Conservation (phyloP, 192 early-diverging fungal genomes). For the Coemansia furcata region DNA sequence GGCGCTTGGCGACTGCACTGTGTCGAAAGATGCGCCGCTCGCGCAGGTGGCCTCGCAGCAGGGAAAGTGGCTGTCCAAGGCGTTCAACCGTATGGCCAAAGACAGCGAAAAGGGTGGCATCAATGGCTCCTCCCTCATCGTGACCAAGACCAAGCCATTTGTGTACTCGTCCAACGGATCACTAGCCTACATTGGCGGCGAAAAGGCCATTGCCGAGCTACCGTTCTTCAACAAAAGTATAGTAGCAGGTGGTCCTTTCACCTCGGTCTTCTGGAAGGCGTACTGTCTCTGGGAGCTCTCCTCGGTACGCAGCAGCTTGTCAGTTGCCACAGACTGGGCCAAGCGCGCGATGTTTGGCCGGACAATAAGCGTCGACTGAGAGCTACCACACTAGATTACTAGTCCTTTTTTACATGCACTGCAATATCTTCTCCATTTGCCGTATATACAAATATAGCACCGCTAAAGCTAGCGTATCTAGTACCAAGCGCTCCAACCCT, state of each 20-base stretch:
- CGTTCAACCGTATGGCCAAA: slow-evolving; percentile 65
- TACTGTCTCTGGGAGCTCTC: slow-evolving; percentile 78
- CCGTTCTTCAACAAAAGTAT: slow-evolving; percentile 66
- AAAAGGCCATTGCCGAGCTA: slow-evolving; percentile 49
- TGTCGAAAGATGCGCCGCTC: slow-evolving; percentile 70
- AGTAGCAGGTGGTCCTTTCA: slow-evolving; percentile 60
- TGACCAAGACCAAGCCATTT: slow-evolving; percentile 54
- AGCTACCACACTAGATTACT: slow-evolving; percentile 8
- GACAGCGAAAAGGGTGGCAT: not conserved
- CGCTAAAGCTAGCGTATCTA: not conserved
- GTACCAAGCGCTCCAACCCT: slow-evolving; percentile 52
- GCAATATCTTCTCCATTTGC: not conserved
- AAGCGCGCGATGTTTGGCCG: slow-evolving; percentile 88
- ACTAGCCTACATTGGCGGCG: slow-evolving; percentile 68
- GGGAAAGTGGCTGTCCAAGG: slow-evolving; percentile 77
- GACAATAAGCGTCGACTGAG: slow-evolving; percentile 82
- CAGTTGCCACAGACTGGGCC: slow-evolving; percentile 88
- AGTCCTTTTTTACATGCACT: not conserved
- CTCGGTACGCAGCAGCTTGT: slow-evolving; percentile 75
- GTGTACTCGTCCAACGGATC: slow-evolving; percentile 64
- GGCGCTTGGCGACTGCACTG: slow-evolving; percentile 89
- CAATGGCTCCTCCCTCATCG: slow-evolving; percentile 21
- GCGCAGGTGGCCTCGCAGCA: slow-evolving; percentile 90
- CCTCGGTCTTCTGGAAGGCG: slow-evolving; percentile 74
- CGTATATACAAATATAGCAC: not conserved